Percentiles rank a stretch among this genome's conserved stretches.
Evolutionary conservation across 768 basidiomycete species (phyloP).

Genomic region (Suillus subalutaceus): DNA sequence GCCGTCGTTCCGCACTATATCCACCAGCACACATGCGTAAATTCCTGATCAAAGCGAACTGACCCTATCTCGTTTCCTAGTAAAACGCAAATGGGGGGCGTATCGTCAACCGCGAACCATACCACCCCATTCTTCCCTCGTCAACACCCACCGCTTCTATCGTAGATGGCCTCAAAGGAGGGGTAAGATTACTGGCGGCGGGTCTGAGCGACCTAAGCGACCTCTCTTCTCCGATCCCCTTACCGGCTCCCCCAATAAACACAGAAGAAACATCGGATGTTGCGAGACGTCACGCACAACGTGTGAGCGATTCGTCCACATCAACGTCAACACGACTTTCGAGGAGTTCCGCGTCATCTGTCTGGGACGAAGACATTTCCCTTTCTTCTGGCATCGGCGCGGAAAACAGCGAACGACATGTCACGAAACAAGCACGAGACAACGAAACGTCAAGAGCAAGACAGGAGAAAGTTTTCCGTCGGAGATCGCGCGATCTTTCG

Average conservation of each 20-base stretch:
- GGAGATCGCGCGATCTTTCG: conserved; percentile 29
- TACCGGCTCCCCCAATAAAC: conserved; percentile 15
- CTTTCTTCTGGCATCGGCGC: conserved; percentile 8
- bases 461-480: conserved; percentile 24
- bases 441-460: conserved; percentile 28
- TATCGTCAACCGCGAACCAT: conserved; percentile 57
- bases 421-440: conserved; percentile 12
- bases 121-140: not conserved
- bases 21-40: not conserved
- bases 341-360: conserved; percentile 49
- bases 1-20: conserved; percentile 6
- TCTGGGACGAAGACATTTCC: conserved; percentile 36
- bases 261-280: conserved; percentile 27
- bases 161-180: conserved; percentile 65
- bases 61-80: conserved; percentile 30
- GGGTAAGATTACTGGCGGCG: conserved; percentile 62
- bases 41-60: not conserved
- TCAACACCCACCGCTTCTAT: conserved; percentile 33
- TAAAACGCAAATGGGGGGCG: conserved; percentile 88
- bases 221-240: conserved; percentile 23
- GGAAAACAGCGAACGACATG: conserved; percentile 19
- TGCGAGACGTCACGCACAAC: conserved; percentile 13
- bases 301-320: conserved; percentile 31
- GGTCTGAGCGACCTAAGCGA: conserved; percentile 38
- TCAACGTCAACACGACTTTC: conserved; percentile 42